Conservation (phyloP, 805 yeast species). For the Lipomyces anomalus region DNA sequence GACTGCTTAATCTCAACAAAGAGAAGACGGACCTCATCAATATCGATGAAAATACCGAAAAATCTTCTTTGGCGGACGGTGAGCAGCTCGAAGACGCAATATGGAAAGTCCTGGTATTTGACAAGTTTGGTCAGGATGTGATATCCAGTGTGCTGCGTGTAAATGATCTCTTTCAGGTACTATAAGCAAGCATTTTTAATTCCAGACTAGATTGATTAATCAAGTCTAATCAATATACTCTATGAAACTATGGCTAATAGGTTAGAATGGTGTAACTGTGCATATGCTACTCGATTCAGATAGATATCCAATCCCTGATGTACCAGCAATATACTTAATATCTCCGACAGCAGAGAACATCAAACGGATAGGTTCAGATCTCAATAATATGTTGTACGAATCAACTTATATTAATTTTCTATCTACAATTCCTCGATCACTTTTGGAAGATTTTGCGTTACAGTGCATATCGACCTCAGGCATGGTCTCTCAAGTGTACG, state of each 20-base stretch:
- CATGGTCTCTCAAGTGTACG: slow-evolving; percentile 81
- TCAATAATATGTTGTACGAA: slow-evolving; percentile 69
- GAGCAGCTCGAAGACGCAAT: slow-evolving; percentile 56
- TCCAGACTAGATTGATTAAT: background rate
- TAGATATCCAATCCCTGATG: slow-evolving; percentile 85
- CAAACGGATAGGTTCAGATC: slow-evolving; percentile 55
- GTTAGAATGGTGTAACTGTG: slow-evolving; percentile 79
- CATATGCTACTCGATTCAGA: slow-evolving; percentile 68
- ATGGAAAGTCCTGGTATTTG: slow-evolving; percentile 90
- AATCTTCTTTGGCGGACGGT: slow-evolving; percentile 37
- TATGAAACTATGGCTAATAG: background rate
- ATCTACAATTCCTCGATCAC: slow-evolving; percentile 65
- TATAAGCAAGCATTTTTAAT: background rate
- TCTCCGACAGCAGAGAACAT: slow-evolving; percentile 81
- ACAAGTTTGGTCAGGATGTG: slow-evolving; percentile 71
- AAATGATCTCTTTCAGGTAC: slow-evolving; percentile 63
- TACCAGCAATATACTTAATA: slow-evolving; percentile 88
- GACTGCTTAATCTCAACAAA: slow-evolving; percentile 77
- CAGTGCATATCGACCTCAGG: slow-evolving; percentile 65
- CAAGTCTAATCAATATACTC: background rate
- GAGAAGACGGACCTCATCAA: slow-evolving; percentile 38
- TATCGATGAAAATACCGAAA: slow-evolving; percentile 7
- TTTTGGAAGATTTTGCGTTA: slow-evolving; percentile 76
- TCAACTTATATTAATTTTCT: slow-evolving; percentile 81
- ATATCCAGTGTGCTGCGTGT: slow-evolving; percentile 89